A percentile compares a stretch with the other conserved stretches of the same genome.
These are phyloP conservation scores for Perkinsus olseni DNA, from an alignment of 169 alveolate species.

Conservation along the genomic window DNA sequence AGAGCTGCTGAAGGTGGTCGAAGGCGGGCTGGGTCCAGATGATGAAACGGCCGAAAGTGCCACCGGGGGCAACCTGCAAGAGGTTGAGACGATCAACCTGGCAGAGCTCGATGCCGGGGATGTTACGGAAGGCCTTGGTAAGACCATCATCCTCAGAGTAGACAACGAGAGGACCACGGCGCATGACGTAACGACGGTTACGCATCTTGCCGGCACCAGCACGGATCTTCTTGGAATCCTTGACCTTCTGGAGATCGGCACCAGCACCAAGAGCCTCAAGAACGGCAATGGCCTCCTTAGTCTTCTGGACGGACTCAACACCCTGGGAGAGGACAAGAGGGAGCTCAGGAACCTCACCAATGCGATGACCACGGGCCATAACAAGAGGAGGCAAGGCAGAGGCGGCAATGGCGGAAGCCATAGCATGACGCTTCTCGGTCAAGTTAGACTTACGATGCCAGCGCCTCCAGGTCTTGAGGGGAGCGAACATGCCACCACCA, in stretches of 20 bases:
- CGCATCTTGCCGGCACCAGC: slow-evolving; percentile 92
- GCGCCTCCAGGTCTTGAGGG: slow-evolving; percentile 93
- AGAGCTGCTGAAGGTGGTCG: slow-evolving; percentile 75
- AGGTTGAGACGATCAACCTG: slow-evolving; percentile 90
- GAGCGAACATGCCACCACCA: slow-evolving; percentile 98
- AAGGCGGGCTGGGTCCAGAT: slow-evolving; percentile 94
- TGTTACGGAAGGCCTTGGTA: slow-evolving; percentile 92
- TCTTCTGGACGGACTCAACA: slow-evolving; percentile 46
- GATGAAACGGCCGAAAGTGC: slow-evolving; percentile 93
- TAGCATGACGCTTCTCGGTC: slow-evolving; percentile 93
- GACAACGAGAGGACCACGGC: slow-evolving; percentile 94
- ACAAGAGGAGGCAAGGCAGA: slow-evolving; percentile 92
- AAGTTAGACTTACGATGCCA: slow-evolving; percentile 94
- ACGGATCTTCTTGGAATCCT: slow-evolving; percentile 62
- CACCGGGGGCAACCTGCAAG: slow-evolving; percentile 97
- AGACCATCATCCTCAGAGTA: slow-evolving; percentile 83
- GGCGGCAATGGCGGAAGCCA: slow-evolving; percentile 96
- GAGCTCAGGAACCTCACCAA: slow-evolving; percentile 83
- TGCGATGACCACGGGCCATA: slow-evolving; percentile 96
- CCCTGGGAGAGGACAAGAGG: slow-evolving; percentile 83
- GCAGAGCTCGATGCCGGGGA: slow-evolving; percentile 91
- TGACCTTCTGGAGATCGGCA: slow-evolving; percentile 73
- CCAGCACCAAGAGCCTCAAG: slow-evolving; percentile 74
- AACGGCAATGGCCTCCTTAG: slow-evolving; percentile 77
- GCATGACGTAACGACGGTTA: slow-evolving; percentile 83